These are phyloP conservation scores for Candida schatavii DNA, from an alignment of 805 yeast species.

Conservation along the genomic window DNA sequence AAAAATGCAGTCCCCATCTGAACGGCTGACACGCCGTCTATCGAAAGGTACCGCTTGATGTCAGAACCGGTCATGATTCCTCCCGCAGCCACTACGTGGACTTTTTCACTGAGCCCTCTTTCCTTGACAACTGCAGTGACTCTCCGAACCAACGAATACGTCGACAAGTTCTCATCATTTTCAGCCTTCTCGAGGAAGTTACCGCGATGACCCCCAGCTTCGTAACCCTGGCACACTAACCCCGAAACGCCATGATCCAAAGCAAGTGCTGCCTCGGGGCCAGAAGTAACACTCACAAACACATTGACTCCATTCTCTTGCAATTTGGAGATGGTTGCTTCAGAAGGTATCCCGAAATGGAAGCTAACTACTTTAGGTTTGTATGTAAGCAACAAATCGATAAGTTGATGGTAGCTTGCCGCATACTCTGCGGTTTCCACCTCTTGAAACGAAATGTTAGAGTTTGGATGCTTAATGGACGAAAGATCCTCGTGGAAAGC, in stretches of 20 bases:
- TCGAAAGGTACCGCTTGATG: conserved; percentile 25
- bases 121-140: conserved; percentile 10
- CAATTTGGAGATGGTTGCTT: conserved; percentile 25
- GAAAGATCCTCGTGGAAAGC: conserved; percentile 6
- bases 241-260: conserved; percentile 42
- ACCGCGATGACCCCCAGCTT: conserved; percentile 69
- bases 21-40: conserved; percentile 48
- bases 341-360: conserved; percentile 50
- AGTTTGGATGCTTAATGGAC: conserved; percentile 14
- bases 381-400: conserved; percentile 13
- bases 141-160: conserved; percentile 26
- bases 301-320: conserved; percentile 39
- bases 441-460: conserved; percentile 28
- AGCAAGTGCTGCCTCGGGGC: conserved; percentile 38
- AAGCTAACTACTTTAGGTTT: conserved; percentile 50
- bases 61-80: conserved; percentile 41
- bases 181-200: conserved; percentile 28
- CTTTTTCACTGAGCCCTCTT: neutral
- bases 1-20: conserved; percentile 57
- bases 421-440: conserved; percentile 15
- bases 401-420: conserved; percentile 14
- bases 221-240: conserved; percentile 53
- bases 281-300: conserved; percentile 47
- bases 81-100: conserved; percentile 49
- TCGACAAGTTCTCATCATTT: conserved; percentile 34